Percentiles rank a stretch among this genome's conserved stretches.
These are phyloP conservation scores for Clavariopsis aquatica DNA, from an alignment of 495 filamentous ascomycete genomes.

Conservation along the genomic window DNA sequence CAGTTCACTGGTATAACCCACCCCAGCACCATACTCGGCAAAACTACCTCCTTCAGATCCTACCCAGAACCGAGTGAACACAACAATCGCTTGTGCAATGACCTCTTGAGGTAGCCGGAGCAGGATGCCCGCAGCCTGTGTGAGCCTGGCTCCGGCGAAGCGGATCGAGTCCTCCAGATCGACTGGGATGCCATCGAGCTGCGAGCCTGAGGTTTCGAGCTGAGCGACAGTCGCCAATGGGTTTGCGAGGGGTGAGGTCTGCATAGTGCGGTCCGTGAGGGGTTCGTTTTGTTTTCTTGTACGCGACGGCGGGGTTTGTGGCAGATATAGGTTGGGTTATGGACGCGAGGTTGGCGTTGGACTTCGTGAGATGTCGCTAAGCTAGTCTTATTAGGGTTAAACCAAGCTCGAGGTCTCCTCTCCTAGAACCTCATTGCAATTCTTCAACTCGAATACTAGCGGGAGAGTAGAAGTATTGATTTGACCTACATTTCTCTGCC, in stretches of 20 bases:
- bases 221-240: slow-evolving; percentile 83
- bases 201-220: slow-evolving; percentile 67
- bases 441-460: background rate
- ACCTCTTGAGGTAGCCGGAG: slow-evolving; percentile 84
- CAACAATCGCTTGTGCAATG: slow-evolving; percentile 84
- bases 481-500: background rate
- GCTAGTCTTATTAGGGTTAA: background rate
- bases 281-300: slow-evolving; percentile 1
- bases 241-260: slow-evolving; percentile 60
- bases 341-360: background rate
- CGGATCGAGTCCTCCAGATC: slow-evolving; percentile 75
- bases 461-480: background rate
- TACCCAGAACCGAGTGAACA: slow-evolving; percentile 85
- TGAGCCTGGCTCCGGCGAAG: slow-evolving; percentile 71
- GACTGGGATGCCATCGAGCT: slow-evolving; percentile 68
- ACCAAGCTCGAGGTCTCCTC: background rate
- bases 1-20: slow-evolving; percentile 34
- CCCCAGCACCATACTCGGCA: slow-evolving; percentile 57
- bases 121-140: slow-evolving; percentile 84
- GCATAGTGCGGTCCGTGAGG: slow-evolving; percentile 16
- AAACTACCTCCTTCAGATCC: slow-evolving; percentile 66
- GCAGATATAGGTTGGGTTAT: slow-evolving; percentile 1
- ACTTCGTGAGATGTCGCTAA: background rate
- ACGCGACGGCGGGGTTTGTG: background rate
- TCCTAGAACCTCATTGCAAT: background rate